phyloP scores from a whole-genome alignment of 129 eudicot genomes.

The Daucus carota region DNA sequence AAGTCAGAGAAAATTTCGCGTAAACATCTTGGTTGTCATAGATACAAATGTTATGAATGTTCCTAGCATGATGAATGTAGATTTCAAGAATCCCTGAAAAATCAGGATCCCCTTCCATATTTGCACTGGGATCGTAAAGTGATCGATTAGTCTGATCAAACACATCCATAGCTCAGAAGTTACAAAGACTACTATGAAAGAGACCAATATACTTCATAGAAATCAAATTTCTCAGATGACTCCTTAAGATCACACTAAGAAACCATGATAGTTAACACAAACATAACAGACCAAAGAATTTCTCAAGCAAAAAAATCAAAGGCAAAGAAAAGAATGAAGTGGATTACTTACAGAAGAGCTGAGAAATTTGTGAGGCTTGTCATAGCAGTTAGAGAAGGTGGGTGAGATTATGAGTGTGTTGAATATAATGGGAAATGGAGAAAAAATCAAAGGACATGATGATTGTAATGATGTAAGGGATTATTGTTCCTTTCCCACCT shows the following conservation, averaged over 20 bases:
- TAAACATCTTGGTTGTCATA: constrained; percentile 88
- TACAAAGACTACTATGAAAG: neutral
- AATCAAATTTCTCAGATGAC: neutral
- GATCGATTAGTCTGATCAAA: constrained; percentile 35
- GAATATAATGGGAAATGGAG: constrained; percentile 27
- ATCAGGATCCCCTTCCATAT: constrained; percentile 22
- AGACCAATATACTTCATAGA: neutral
- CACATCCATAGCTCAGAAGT: constrained; percentile 43
- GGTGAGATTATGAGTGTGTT: constrained; percentile 34
- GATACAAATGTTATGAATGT: constrained; percentile 86
- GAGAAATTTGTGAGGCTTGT: constrained; percentile 13
- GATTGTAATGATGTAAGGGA: constrained; percentile 26
- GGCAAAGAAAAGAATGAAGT: neutral
- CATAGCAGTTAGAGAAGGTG: constrained; percentile 11
- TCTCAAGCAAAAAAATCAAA: neutral
- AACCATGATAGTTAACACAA: neutral
- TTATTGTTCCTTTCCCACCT: constrained; percentile 9
- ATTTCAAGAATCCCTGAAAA: constrained; percentile 69
- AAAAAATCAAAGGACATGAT: constrained; percentile 25
- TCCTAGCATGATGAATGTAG: constrained; percentile 75
- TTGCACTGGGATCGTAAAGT: constrained; percentile 29
- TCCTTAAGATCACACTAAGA: neutral
- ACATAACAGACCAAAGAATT: neutral
- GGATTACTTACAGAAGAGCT: constrained; percentile 12
- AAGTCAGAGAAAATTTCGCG: constrained; percentile 79